Conservation (phyloP, 495 filamentous ascomycete species). For the Penicillium fimorum region DNA sequence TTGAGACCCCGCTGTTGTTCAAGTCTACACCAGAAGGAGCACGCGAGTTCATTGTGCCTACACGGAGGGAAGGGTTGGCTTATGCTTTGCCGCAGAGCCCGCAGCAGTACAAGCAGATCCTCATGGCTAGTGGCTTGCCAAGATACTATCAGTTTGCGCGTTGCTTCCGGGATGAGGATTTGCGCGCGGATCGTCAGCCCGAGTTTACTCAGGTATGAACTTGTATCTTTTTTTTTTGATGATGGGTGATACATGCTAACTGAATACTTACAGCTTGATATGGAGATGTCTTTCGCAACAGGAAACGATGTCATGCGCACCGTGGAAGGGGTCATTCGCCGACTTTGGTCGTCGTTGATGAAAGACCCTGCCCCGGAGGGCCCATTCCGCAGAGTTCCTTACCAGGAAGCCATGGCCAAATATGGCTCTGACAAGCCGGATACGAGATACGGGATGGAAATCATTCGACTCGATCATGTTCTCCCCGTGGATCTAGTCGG, state of each 20-base stretch:
- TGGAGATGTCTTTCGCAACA: conserved; percentile 84
- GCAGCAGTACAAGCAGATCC: conserved; percentile 97
- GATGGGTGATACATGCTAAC: conserved; percentile 2
- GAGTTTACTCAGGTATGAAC: conserved; percentile 85
- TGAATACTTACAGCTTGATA: conserved; percentile 61
- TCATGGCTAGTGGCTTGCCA: conserved; percentile 84
- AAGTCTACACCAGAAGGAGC: conserved; percentile 98
- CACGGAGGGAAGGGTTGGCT: conserved; percentile 66
- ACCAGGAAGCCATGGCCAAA: conserved; percentile 71
- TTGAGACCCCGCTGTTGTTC: conserved; percentile 93
- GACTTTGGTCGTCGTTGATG: conserved; percentile 53
- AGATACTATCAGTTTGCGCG: conserved; percentile 89
- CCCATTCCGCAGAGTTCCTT: conserved; percentile 62
- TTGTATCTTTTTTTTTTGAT: background rate
- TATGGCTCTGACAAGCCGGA: conserved; percentile 96
- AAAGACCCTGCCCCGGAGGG: conserved; percentile 38
- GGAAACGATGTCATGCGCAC: conserved; percentile 69
- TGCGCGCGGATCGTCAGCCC: conserved; percentile 88
- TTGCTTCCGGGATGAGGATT: conserved; percentile 95
- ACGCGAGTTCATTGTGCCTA: conserved; percentile 92
- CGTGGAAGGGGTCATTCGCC: conserved; percentile 63
- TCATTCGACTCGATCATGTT: conserved; percentile 59
- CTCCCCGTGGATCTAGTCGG: conserved; percentile 63
- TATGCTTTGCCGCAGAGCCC: conserved; percentile 96
- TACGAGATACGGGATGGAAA: conserved; percentile 61